phyloP scores from a whole-genome alignment of 1,284 basidiomycete species.

The Cutaneotrichosporon cyanovorans region DNA sequence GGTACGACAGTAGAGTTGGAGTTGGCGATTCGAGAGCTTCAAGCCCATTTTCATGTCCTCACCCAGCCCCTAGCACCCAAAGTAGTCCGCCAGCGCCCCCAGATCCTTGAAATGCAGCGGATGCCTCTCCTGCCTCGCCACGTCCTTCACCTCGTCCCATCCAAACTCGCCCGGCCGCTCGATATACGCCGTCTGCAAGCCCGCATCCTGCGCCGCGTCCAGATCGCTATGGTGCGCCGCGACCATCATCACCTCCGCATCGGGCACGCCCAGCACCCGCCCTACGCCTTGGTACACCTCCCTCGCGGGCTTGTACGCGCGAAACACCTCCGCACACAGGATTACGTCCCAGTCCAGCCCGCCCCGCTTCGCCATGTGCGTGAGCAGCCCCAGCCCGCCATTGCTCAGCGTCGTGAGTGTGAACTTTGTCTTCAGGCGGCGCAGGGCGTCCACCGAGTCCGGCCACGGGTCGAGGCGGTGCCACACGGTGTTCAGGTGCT shows the following conservation, averaged over 20 bases:
- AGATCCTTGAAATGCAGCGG: constrained; percentile 8
- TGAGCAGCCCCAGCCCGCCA: constrained; percentile 11
- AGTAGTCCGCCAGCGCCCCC: constrained; percentile 5
- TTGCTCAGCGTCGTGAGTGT: constrained; percentile 10
- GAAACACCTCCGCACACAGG: constrained; percentile 11
- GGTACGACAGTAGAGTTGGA: too few relatives aligned
- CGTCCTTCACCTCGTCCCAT: neutral
- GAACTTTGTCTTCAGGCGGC: constrained; percentile 4
- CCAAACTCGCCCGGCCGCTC: constrained; percentile 10
- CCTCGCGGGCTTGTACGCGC: constrained; percentile 12
- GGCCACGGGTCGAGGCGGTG: constrained; percentile 11
- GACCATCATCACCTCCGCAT: constrained; percentile 11
- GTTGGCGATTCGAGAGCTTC: too few relatives aligned
- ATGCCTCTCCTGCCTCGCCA: neutral
- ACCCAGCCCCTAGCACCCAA: constrained; percentile 4
- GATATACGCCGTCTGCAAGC: constrained; percentile 12
- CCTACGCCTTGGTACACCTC: constrained; percentile 7
- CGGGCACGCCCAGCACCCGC: constrained; percentile 2
- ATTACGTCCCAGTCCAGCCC: constrained; percentile 9
- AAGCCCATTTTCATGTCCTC: too few relatives aligned
- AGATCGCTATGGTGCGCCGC: constrained; percentile 12
- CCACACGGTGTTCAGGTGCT: constrained; percentile 9
- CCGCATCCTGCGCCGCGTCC: constrained; percentile 10
- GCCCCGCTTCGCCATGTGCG: constrained; percentile 12
- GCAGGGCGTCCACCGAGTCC: constrained; percentile 3